These are phyloP conservation scores for Dictyophora rubrovolvata DNA, from an alignment of 768 basidiomycete genomes.

Conservation along the genomic window DNA sequence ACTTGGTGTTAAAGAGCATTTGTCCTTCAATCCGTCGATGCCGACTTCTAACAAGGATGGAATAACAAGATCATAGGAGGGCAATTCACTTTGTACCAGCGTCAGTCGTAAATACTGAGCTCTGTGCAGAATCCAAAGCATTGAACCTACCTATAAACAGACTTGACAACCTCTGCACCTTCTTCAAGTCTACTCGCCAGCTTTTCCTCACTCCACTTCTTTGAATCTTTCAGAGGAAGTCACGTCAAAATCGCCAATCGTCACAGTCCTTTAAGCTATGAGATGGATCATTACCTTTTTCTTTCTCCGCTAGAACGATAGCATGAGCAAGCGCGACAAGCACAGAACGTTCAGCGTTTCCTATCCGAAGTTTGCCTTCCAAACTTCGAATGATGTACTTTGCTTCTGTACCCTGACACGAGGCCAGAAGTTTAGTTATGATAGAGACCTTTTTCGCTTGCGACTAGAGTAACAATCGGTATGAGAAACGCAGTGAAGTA, in stretches of 20 bases:
- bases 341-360: conserved; percentile 94
- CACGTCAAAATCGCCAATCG: conserved; percentile 1
- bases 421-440: conserved; percentile 87
- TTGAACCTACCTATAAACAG: conserved; percentile 73
- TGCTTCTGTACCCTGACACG: conserved; percentile 85
- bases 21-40: conserved; percentile 52
- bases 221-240: conserved; percentile 43
- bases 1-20: conserved; percentile 89
- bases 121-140: neutral
- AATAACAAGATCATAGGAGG: conserved; percentile 84
- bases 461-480: conserved; percentile 40
- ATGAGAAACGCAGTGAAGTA: neutral
- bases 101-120: neutral
- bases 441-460: conserved; percentile 93
- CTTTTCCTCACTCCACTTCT: conserved; percentile 67
- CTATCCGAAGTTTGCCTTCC: conserved; percentile 95
- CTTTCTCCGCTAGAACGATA: conserved; percentile 70
- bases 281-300: conserved; percentile 30
- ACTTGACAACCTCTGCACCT: conserved; percentile 67
- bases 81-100: conserved; percentile 60
- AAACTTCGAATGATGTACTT: conserved; percentile 94
- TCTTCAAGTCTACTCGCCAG: conserved; percentile 65
- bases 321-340: conserved; percentile 92
- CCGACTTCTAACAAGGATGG: conserved; percentile 80
- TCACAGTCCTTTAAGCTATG: neutral